Evolutionary conservation across 148 eudicot genomes (phyloP).

Genomic region (Fallopia convolvulus): DNA sequence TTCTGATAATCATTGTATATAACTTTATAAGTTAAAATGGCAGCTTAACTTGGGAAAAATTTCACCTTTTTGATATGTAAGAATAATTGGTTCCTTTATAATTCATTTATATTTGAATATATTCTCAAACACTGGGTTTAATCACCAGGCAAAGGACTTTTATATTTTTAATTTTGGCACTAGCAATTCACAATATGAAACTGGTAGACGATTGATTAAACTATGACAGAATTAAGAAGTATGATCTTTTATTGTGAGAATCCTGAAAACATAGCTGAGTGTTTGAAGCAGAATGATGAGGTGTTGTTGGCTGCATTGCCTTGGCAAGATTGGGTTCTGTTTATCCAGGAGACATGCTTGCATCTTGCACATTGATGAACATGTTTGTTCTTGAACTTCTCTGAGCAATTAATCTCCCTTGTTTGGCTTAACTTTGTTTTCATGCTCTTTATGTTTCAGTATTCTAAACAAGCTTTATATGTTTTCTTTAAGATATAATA

Average conservation of each 20-base stretch:
- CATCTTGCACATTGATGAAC: too few relatives aligned
- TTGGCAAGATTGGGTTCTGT: too few relatives aligned
- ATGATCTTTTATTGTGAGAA: not conserved
- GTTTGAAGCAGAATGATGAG: too few relatives aligned
- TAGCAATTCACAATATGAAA: not conserved
- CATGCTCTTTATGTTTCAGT: not conserved
- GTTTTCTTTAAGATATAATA: constrained; percentile 49
- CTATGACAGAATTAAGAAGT: not conserved
- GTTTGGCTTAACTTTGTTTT: not conserved
- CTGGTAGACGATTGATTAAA: not conserved
- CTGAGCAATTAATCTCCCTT: not conserved
- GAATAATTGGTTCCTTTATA: not conserved
- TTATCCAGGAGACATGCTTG: too few relatives aligned
- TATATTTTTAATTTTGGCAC: not conserved
- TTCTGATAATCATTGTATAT: not conserved
- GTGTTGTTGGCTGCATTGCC: too few relatives aligned
- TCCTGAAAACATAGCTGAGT: too few relatives aligned
- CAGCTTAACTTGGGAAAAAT: not conserved
- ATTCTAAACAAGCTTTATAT: constrained; percentile 14
- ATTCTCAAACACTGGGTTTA: not conserved
- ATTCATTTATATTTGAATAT: not conserved
- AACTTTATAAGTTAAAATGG: not conserved
- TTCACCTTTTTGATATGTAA: not conserved
- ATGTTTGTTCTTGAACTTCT: too few relatives aligned
- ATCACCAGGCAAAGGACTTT: not conserved